Conservation (phyloP, 2,329 filamentous ascomycete genomes). For the Aspergillus niger region DNA sequence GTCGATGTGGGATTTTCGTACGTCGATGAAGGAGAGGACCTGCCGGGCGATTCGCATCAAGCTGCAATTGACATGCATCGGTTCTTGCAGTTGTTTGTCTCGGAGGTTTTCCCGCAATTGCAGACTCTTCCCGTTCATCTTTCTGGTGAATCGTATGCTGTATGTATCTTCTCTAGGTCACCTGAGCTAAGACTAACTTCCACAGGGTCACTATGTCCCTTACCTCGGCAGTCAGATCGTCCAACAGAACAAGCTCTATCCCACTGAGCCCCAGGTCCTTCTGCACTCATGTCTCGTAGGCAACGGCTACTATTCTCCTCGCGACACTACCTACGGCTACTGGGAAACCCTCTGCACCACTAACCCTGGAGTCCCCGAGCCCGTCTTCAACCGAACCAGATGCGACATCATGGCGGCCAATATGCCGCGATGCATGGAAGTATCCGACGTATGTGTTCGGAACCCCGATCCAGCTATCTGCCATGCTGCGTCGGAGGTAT, state of each 20-base stretch:
- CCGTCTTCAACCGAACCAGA: constrained; percentile 49
- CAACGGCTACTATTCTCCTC: constrained; percentile 49
- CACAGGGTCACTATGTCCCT: constrained; percentile 53
- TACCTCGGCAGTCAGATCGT: constrained; percentile 49
- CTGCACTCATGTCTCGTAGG: constrained; percentile 51
- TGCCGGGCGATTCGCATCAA: constrained; percentile 39
- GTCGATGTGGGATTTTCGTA: constrained; percentile 31
- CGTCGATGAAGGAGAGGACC: constrained; percentile 18
- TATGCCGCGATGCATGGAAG: constrained; percentile 49
- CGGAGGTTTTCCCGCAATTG: constrained; percentile 48
- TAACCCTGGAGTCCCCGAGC: constrained; percentile 45
- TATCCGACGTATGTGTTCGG: constrained; percentile 39
- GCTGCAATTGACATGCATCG: constrained; percentile 53
- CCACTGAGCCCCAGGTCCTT: constrained; percentile 44
- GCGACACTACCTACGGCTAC: constrained; percentile 46
- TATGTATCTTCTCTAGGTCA: constrained; percentile 15
- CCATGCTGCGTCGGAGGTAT: constrained; percentile 18
- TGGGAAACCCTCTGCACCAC: constrained; percentile 53
- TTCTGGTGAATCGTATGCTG: constrained; percentile 54
- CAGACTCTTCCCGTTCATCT: constrained; percentile 46
- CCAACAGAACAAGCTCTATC: constrained; percentile 44
- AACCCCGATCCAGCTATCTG: constrained; percentile 24
- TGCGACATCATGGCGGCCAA: constrained; percentile 51
- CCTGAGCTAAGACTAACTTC: constrained; percentile 1
- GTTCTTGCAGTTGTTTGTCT: constrained; percentile 53